phyloP scores from a whole-genome alignment of 2,329 filamentous ascomycete genomes.

The Diaporthe citriasiana region DNA sequence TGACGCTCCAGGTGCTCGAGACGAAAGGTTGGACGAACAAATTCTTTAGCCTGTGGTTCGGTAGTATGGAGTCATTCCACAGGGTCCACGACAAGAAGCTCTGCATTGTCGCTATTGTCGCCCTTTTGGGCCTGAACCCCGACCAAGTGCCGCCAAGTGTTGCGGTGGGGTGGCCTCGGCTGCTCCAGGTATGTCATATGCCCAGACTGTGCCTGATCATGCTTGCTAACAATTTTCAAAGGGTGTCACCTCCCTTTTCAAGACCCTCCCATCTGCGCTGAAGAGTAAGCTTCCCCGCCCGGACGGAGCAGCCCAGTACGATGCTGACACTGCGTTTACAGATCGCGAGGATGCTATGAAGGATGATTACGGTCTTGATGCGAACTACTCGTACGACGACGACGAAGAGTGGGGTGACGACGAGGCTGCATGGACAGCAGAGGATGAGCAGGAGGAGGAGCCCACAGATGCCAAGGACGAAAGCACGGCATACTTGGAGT shows the following conservation, averaged over 20 bases:
- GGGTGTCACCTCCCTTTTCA: constrained; percentile 92
- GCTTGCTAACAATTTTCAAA: constrained; percentile 43
- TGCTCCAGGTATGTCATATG: constrained; percentile 71
- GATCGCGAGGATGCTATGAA: constrained; percentile 92
- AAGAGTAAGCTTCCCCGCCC: constrained; percentile 73
- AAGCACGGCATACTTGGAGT: constrained; percentile 94
- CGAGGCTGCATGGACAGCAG: constrained; percentile 83
- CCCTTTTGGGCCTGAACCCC: constrained; percentile 83
- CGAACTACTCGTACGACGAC: constrained; percentile 74
- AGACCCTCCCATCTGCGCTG: constrained; percentile 87
- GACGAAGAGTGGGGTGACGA: constrained; percentile 89
- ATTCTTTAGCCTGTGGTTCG: constrained; percentile 99
- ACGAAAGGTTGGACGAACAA: constrained; percentile 95
- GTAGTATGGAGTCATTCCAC: constrained; percentile 92
- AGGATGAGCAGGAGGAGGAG: constrained; percentile 78
- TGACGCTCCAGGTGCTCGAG: constrained; percentile 91
- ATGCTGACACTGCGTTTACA: constrained; percentile 54
- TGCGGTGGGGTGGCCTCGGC: constrained; percentile 92
- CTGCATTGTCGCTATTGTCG: constrained; percentile 92
- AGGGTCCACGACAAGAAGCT: constrained; percentile 99
- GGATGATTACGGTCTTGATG: constrained; percentile 84
- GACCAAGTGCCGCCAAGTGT: constrained; percentile 92
- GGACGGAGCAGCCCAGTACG: rapidly evolving
- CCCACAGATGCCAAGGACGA: constrained; percentile 83
- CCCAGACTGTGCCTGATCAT: neutral